Percentiles rank a stretch among this genome's conserved stretches.
These are phyloP conservation scores for Ustilago xerochloae DNA, from an alignment of 1,284 basidiomycete species.

Conservation along the genomic window DNA sequence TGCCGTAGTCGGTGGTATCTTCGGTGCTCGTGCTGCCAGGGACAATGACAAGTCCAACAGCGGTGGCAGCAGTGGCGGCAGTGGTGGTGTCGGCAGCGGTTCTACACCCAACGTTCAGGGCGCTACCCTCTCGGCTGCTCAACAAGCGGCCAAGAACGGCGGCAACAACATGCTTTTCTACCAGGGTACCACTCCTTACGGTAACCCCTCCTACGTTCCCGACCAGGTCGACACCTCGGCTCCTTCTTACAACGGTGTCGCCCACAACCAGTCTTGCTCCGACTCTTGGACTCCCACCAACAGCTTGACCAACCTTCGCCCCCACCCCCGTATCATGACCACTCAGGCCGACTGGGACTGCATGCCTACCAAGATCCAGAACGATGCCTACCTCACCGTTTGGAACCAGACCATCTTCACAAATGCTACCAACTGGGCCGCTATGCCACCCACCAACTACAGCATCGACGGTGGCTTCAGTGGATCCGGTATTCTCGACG, in stretches of 20 bases:
- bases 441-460: conserved; percentile 76
- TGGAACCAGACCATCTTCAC: conserved; percentile 93
- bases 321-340: conserved; percentile 90
- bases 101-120: conserved; percentile 42
- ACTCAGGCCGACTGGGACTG: conserved; percentile 91
- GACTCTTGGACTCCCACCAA: conserved; percentile 71
- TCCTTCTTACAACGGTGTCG: conserved; percentile 29
- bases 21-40: conserved; percentile 73
- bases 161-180: conserved; percentile 78
- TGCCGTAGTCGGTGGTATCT: conserved; percentile 81
- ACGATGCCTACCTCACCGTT: conserved; percentile 83
- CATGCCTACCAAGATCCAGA: conserved; percentile 79
- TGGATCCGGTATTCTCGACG: conserved; percentile 90
- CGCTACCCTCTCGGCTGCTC: conserved; percentile 70
- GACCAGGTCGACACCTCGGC: conserved; percentile 74
- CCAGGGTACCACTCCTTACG: conserved; percentile 74
- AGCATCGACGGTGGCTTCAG: conserved; percentile 75
- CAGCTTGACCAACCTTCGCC: conserved; percentile 78
- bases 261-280: conserved; percentile 37
- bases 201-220: conserved; percentile 87
- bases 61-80: conserved; percentile 59
- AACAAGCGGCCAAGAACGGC: conserved; percentile 75
- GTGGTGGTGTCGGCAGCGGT: conserved; percentile 52
- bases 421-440: conserved; percentile 82
- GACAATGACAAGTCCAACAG: conserved; percentile 70